Percentiles rank a stretch among this genome's conserved stretches.
Evolutionary conservation across 163 green algal genomes (phyloP).

Genomic region (Scenedesmus sp.): DNA sequence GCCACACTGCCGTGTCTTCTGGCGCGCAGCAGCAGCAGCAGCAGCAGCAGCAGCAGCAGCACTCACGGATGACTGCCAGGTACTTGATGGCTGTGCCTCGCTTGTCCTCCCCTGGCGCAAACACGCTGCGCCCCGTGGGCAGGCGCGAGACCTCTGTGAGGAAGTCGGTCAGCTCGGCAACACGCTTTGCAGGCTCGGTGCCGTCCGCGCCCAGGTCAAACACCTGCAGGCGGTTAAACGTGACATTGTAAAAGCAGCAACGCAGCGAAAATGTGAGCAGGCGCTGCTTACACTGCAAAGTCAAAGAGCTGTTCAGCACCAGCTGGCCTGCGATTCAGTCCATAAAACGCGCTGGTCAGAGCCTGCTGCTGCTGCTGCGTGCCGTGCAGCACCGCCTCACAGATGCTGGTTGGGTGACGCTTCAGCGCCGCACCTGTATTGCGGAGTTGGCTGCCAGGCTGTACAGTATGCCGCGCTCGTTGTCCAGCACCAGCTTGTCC

Average conservation of each 20-base stretch:
- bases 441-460: slow-evolving; percentile 61
- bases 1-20: not conserved
- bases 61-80: slow-evolving; percentile 79
- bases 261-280: not conserved
- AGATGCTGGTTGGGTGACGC: not conserved
- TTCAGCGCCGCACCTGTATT: slow-evolving; percentile 64
- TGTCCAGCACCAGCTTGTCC: slow-evolving; percentile 85
- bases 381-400: too few species aligned
- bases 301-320: not conserved
- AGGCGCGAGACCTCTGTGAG: slow-evolving; percentile 55
- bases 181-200: slow-evolving; percentile 60
- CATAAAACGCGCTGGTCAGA: not conserved
- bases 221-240: slow-evolving; percentile 61
- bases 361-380: not conserved
- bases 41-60: not conserved
- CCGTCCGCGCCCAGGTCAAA: slow-evolving; percentile 84
- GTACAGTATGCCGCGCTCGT: slow-evolving; percentile 91
- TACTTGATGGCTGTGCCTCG: slow-evolving; percentile 77
- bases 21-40: not conserved
- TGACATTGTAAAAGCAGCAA: not conserved
- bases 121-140: slow-evolving; percentile 66
- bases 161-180: slow-evolving; percentile 83
- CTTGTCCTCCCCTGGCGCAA: slow-evolving; percentile 71
- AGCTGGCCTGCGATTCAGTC: not conserved
- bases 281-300: not conserved